Evolutionary conservation across 176 grass and related monocot genomes (phyloP).

Genomic region (Musa schizocarpa): DNA sequence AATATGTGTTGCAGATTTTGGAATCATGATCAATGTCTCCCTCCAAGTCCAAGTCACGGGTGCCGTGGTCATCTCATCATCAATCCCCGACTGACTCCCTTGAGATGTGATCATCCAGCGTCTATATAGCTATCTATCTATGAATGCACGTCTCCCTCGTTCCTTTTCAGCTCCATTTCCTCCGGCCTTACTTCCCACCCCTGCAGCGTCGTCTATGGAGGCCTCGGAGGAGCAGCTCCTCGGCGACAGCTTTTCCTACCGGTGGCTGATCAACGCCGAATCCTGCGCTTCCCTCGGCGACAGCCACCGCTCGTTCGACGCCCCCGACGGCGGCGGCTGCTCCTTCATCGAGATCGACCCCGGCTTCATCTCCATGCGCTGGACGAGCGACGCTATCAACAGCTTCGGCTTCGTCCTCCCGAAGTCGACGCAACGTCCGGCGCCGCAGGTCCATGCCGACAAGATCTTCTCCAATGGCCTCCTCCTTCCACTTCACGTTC

Average conservation of each 20-base stretch:
- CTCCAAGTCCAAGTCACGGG: too few species aligned
- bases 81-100: too few species aligned
- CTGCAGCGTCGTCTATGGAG: constrained; percentile 26
- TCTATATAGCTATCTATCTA: too few species aligned
- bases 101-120: too few species aligned
- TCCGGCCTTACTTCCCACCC: neutral
- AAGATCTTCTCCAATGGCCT: constrained; percentile 44
- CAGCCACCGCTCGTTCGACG: constrained; percentile 29
- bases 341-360: constrained; percentile 86
- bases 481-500: constrained; percentile 24
- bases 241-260: constrained; percentile 43
- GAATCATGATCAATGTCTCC: too few species aligned
- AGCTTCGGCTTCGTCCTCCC: constrained; percentile 29
- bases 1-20: too few species aligned
- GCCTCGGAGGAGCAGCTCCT: constrained; percentile 35
- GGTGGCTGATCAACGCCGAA: constrained; percentile 26
- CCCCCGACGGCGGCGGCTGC: neutral
- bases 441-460: constrained; percentile 23
- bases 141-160: neutral
- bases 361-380: constrained; percentile 68
- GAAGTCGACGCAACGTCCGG: constrained; percentile 6
- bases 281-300: constrained; percentile 25
- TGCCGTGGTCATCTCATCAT: too few species aligned
- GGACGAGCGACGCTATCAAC: constrained; percentile 23
- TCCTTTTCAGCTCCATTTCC: neutral